Percentiles rank a stretch among this genome's conserved stretches.
Conservation (phyloP, 2,329 filamentous ascomycete genomes). For the Corniculantispora saksenae region DNA sequence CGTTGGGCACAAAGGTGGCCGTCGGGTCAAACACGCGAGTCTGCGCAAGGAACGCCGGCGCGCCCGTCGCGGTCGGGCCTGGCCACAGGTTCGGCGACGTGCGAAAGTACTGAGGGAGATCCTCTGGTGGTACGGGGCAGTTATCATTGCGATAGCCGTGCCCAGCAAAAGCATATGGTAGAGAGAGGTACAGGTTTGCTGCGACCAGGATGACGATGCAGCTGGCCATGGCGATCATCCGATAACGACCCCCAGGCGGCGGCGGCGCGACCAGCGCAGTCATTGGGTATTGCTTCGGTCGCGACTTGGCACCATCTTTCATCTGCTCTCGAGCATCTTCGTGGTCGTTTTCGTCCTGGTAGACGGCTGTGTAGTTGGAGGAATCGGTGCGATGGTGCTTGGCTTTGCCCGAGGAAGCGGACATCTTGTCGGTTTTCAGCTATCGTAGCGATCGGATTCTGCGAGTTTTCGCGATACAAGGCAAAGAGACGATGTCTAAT, state of each 20-base stretch:
- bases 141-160: slow-evolving; percentile 16
- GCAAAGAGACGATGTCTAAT: not conserved
- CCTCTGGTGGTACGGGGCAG: slow-evolving; percentile 35
- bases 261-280: slow-evolving; percentile 7
- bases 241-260: slow-evolving; percentile 26
- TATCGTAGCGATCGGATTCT: not conserved
- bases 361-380: slow-evolving; percentile 35
- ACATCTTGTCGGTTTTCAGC: not conserved
- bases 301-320: not conserved
- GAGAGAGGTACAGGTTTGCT: slow-evolving; percentile 38
- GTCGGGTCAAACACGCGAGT: slow-evolving; percentile 68
- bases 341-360: slow-evolving; percentile 33
- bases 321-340: not conserved
- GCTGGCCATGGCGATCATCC: slow-evolving; percentile 33
- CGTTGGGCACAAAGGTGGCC: slow-evolving; percentile 65
- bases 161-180: slow-evolving; percentile 33
- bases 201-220: slow-evolving; percentile 40
- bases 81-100: slow-evolving; percentile 60
- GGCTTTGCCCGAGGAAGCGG: slow-evolving; percentile 11
- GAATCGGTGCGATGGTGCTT: slow-evolving; percentile 7
- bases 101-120: slow-evolving; percentile 64
- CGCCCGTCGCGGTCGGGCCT: slow-evolving; percentile 71
- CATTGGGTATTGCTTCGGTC: not conserved
- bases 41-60: slow-evolving; percentile 69
- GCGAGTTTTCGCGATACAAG: not conserved